Conservation (phyloP, 495 filamentous ascomycete genomes). For the Cercophora scortea region DNA sequence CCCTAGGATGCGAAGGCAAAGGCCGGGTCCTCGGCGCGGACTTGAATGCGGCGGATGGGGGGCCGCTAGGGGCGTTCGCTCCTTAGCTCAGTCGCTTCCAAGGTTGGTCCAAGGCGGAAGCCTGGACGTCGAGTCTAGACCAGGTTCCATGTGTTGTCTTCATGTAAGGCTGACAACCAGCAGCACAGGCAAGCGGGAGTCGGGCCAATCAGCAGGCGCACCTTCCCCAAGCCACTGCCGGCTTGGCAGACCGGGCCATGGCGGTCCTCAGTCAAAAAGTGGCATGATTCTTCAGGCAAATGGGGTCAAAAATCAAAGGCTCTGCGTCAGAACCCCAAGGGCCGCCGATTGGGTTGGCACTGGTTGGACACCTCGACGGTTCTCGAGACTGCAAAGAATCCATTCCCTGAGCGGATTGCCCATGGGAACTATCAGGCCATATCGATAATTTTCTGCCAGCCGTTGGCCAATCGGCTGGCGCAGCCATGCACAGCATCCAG, state of each 20-base stretch:
- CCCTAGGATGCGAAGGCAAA: no score
- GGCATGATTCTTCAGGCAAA: conserved; percentile 25
- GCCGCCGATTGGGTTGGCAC: conserved; percentile 22
- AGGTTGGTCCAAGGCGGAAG: no score
- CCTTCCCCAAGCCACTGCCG: conserved; percentile 19
- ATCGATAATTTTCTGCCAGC: conserved; percentile 6
- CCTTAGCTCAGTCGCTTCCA: no score
- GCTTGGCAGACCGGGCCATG: conserved; percentile 19
- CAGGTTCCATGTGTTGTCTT: conserved; percentile 5
- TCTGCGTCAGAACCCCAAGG: conserved; percentile 20
- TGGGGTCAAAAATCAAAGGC: conserved; percentile 19
- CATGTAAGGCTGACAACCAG: conserved; percentile 21
- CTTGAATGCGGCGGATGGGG: no score
- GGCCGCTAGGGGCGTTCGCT: no score
- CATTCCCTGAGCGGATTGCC: conserved; percentile 9
- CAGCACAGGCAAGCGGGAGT: not conserved
- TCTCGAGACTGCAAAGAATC: not conserved
- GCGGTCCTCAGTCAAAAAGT: conserved; percentile 19
- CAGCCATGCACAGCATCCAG: not conserved
- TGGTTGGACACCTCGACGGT: not conserved
- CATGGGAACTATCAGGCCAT: conserved; percentile 22
- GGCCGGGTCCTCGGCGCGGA: no score
- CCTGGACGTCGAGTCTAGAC: not conserved
- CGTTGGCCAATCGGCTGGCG: conserved; percentile 9
- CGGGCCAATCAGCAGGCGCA: conserved; percentile 8